A percentile compares a stretch with the other conserved stretches of the same genome.
phyloP scores from a whole-genome alignment of 2,329 filamentous ascomycete genomes.

The Elsinoe batatas region DNA sequence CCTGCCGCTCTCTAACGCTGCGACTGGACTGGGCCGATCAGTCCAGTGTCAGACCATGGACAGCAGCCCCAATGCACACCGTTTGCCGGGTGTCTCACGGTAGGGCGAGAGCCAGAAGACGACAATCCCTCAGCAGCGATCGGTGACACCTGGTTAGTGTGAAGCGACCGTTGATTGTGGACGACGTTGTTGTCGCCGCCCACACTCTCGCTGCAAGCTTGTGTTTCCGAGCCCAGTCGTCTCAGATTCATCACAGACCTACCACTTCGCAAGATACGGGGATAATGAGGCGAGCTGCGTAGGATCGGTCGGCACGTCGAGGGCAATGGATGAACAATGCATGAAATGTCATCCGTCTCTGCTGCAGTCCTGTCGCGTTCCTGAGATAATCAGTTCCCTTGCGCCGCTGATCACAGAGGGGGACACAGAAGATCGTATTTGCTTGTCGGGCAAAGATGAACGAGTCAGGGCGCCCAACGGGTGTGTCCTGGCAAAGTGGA shows the following conservation, averaged over 20 bases:
- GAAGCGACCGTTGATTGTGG: conserved; percentile 8
- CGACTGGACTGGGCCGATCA: conserved; percentile 7
- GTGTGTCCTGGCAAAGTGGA: conserved; percentile 1
- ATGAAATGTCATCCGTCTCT: background rate
- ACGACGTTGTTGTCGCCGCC: background rate
- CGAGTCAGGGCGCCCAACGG: background rate
- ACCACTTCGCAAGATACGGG: background rate
- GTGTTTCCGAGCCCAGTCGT: conserved; percentile 8
- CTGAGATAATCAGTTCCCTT: background rate
- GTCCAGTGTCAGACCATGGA: background rate
- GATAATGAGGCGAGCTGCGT: background rate
- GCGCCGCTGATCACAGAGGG: background rate
- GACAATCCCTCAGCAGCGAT: background rate
- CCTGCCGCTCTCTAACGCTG: conserved; percentile 9
- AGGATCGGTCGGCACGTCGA: background rate
- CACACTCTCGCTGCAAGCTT: background rate
- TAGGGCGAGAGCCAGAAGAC: conserved; percentile 4
- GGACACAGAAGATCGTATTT: conserved; percentile 3
- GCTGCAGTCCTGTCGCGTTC: background rate
- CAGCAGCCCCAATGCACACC: conserved; percentile 4
- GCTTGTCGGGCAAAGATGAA: background rate
- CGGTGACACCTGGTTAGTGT: background rate
- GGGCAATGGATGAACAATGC: no score
- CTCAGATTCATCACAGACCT: background rate
- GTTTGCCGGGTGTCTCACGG: conserved; percentile 9